phyloP scores from a whole-genome alignment of 805 yeast genomes.

The Maudiozyma pseudohumilis region DNA sequence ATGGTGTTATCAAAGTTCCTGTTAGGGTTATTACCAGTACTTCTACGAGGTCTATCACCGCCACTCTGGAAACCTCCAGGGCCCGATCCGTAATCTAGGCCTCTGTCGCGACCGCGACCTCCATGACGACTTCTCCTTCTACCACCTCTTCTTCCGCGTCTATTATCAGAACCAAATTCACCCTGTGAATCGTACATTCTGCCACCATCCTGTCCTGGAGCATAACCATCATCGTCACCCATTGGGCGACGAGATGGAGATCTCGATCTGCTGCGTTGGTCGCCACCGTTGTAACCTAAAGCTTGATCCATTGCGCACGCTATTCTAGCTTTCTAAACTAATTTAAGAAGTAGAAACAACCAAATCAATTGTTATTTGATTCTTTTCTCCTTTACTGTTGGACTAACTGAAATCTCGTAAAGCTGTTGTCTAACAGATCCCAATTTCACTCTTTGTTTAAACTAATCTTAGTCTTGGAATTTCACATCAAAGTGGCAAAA shows the following conservation, averaged over 20 bases:
- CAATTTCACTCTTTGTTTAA: too few relatives aligned
- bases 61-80: background rate
- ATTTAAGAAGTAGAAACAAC: too few relatives aligned
- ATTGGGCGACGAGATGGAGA: slow-evolving; percentile 18
- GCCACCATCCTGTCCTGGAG: slow-evolving; percentile 7
- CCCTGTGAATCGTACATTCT: slow-evolving; percentile 5
- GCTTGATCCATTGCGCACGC: background rate
- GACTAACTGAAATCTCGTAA: too few relatives aligned
- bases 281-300: background rate
- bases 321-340: too few relatives aligned
- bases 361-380: too few relatives aligned
- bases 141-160: slow-evolving; percentile 8
- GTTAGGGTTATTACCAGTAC: slow-evolving; percentile 15
- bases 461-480: too few relatives aligned
- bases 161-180: slow-evolving; percentile 12
- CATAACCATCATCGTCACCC: slow-evolving; percentile 27
- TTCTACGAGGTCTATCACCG: background rate
- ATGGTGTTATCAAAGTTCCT: slow-evolving; percentile 60
- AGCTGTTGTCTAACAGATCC: too few relatives aligned
- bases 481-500: too few relatives aligned
- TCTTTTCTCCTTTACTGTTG: too few relatives aligned
- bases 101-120: slow-evolving; percentile 12
- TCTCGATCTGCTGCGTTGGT: slow-evolving; percentile 15
- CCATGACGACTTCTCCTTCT: slow-evolving; percentile 8
- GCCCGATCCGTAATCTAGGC: background rate